Evolutionary conservation across 345 rosid species (phyloP), one percentile per base, ranked within the genome.

Genomic region (Eucalyptus leucophloia): DNA sequence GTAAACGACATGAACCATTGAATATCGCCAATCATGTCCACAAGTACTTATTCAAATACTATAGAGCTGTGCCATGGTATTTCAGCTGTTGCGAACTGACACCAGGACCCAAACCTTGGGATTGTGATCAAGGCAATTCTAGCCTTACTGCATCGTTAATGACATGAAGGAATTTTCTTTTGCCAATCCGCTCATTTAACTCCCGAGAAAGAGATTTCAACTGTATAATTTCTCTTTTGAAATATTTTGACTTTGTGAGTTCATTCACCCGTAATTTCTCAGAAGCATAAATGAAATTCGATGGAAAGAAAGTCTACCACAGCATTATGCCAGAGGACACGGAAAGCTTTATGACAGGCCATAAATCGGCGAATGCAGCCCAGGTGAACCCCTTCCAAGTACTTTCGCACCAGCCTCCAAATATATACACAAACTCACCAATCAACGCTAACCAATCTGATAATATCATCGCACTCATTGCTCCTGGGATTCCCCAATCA

Each of bases 261-360:
- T 77, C 47, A 37, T 77, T 40, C 28, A 13, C 47, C 83, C 7
- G 83, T 26, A 77, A 77, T 40, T 77, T 77, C 30, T 40, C 30
- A 37, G 47, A 44, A 23, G 1, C 47, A 21, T 11, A 11, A 49
- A 32, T 49, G 24, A 65, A 80, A 19, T 28, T 23, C 45, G 42
- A 32, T 19, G 40, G 40, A 42, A 42, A 60, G 81, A 56, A 11
- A 26, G 81, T 62, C 77, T 88, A 94, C 95, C 96, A 95, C n/a
- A 95, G 88, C 97, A 95, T 95, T 19, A 95, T 89, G 56, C 96
- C 97, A 3, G 96, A 94, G 26, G 96, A 94, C 10, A 91, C 34
- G 5, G 92, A 91, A 82, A 93, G 91, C 91, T 92, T 92, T 10
- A 93, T 30, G 17, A 92, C 86, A 4, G 94, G 92, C 54, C 86